Conservation (phyloP, 805 yeast genomes). For the Candida patagonica region DNA sequence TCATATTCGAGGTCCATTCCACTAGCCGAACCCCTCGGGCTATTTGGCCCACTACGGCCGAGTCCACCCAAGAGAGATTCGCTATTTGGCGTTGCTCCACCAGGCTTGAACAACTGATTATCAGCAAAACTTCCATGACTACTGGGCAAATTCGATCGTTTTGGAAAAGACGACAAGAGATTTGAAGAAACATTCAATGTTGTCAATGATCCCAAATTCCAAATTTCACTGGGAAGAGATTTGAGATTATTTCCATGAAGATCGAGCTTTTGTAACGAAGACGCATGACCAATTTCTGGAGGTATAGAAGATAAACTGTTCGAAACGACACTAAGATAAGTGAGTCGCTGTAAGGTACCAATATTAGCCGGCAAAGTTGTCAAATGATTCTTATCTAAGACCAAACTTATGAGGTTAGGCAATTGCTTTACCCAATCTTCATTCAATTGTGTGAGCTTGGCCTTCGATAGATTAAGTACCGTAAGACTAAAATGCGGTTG, state of each 20-base stretch:
- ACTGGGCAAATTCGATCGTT: constrained; percentile 11
- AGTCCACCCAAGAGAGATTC: background rate
- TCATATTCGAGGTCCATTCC: constrained; percentile 13
- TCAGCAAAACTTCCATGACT: constrained; percentile 19
- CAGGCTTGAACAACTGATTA: constrained; percentile 5
- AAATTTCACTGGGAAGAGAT: constrained; percentile 54
- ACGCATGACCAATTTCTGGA: constrained; percentile 47
- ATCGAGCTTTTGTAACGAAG: constrained; percentile 57
- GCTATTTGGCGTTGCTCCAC: background rate
- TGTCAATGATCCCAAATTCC: constrained; percentile 50
- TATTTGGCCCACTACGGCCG: background rate
- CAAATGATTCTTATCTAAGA: constrained; percentile 73
- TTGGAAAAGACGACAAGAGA: constrained; percentile 50
- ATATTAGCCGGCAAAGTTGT: constrained; percentile 66
- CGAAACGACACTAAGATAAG: constrained; percentile 57
- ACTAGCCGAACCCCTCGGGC: constrained; percentile 1
- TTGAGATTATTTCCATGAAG: constrained; percentile 79
- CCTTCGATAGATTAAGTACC: constrained; percentile 67
- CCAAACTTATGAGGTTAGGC: constrained; percentile 60
- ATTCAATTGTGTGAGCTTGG: constrained; percentile 69
- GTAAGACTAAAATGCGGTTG: constrained; percentile 52
- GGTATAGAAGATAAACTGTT: constrained; percentile 74
- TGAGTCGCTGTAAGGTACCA: constrained; percentile 47
- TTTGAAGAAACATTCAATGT: constrained; percentile 67
- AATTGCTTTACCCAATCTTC: constrained; percentile 51